Conservation (phyloP, 2,329 filamentous ascomycete genomes). For the Ampelomyces quisqualis region DNA sequence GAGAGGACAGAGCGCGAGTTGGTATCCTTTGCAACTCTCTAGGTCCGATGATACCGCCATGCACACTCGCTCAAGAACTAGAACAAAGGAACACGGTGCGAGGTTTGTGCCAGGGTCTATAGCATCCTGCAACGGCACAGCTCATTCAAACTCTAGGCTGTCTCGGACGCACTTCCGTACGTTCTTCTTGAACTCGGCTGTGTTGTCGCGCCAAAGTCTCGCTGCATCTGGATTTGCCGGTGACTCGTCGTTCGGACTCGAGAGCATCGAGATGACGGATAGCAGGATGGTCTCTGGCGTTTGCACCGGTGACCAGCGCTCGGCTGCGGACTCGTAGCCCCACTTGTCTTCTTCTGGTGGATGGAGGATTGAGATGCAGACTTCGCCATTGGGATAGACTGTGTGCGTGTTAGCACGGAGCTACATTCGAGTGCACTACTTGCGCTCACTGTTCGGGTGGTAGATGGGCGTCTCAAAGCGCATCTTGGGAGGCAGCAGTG, state of each 20-base stretch:
- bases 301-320: slow-evolving; percentile 96
- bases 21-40: neutral
- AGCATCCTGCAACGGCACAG: neutral
- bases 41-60: neutral
- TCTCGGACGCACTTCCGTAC: slow-evolving; percentile 78
- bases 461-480: slow-evolving; percentile 91
- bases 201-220: slow-evolving; percentile 89
- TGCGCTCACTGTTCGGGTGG: slow-evolving; percentile 82
- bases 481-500: slow-evolving; percentile 94
- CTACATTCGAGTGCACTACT: neutral
- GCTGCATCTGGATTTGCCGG: slow-evolving; percentile 95
- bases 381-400: slow-evolving; percentile 90
- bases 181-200: slow-evolving; percentile 79
- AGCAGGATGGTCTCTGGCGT: slow-evolving; percentile 97
- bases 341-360: slow-evolving; percentile 96
- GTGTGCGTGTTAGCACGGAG: slow-evolving; percentile 4
- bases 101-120: too few species aligned
- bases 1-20: neutral
- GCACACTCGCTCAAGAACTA: neutral
- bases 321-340: slow-evolving; percentile 94
- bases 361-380: slow-evolving; percentile 98
- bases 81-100: too few species aligned
- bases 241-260: slow-evolving; percentile 94
- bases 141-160: slow-evolving; percentile 40
- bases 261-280: slow-evolving; percentile 96